Conservation (phyloP, 768 basidiomycete species). For the Xerocomus potaroensis region DNA sequence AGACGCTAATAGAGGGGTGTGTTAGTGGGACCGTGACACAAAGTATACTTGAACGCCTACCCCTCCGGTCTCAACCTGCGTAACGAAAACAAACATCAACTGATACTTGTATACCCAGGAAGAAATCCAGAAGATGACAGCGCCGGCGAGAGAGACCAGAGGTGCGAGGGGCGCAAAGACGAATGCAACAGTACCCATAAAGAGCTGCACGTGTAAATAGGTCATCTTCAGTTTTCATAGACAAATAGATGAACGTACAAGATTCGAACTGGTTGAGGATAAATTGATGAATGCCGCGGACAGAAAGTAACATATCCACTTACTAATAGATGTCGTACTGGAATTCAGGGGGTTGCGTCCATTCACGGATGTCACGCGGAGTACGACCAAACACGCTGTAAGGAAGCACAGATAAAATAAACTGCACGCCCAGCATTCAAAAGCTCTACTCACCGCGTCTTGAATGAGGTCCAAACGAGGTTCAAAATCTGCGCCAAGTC, state of each 20-base stretch:
- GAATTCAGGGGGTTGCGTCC: slow-evolving; percentile 88
- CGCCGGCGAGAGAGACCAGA: slow-evolving; percentile 77
- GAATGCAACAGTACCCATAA: slow-evolving; percentile 90
- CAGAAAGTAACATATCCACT: slow-evolving; percentile 26
- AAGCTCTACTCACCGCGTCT: slow-evolving; percentile 57
- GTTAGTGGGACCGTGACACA: not conserved
- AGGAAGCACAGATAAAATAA: not conserved
- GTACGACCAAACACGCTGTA: slow-evolving; percentile 78
- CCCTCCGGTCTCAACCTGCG: slow-evolving; percentile 90
- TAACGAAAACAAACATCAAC: slow-evolving; percentile 89
- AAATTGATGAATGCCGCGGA: slow-evolving; percentile 1
- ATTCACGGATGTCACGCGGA: slow-evolving; percentile 84
- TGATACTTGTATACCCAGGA: slow-evolving; percentile 95
- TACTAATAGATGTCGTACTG: slow-evolving; percentile 83
- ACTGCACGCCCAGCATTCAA: not conserved
- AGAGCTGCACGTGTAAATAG: slow-evolving; percentile 44
- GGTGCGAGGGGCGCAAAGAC: slow-evolving; percentile 96
- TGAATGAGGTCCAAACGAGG: slow-evolving; percentile 78
- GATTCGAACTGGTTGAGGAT: slow-evolving; percentile 43
- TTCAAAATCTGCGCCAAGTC: slow-evolving; percentile 96
- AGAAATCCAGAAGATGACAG: slow-evolving; percentile 82
- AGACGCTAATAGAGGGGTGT: slow-evolving; percentile 52
- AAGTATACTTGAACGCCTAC: slow-evolving; percentile 41
- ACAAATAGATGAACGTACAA: slow-evolving; percentile 36
- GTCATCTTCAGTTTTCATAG: slow-evolving; percentile 3